These are phyloP conservation scores for Sugiyamaella neomexicana DNA, from an alignment of 1,139 yeast species.

Conservation along the genomic window DNA sequence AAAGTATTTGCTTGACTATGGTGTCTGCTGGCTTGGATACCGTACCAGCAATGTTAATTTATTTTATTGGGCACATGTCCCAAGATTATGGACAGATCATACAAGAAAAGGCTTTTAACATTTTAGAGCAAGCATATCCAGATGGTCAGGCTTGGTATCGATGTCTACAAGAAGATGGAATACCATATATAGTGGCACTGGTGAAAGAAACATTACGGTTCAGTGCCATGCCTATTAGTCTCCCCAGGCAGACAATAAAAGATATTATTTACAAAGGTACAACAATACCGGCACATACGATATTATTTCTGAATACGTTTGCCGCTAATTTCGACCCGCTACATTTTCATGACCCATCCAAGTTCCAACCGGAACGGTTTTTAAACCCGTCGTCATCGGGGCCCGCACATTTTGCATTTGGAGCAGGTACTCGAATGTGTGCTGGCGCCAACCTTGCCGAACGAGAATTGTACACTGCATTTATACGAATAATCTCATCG, in stretches of 20 bases:
- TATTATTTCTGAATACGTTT: slow-evolving; percentile 64
- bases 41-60: slow-evolving; percentile 62
- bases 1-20: slow-evolving; percentile 69
- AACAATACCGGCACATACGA: slow-evolving; percentile 56
- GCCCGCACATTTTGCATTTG: slow-evolving; percentile 59
- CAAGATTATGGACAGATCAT: slow-evolving; percentile 49
- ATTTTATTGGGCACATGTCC: slow-evolving; percentile 62
- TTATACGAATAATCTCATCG: slow-evolving; percentile 44
- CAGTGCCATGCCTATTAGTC: slow-evolving; percentile 64
- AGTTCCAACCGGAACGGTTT: slow-evolving; percentile 62
- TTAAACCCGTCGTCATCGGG: slow-evolving; percentile 41
- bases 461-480: slow-evolving; percentile 56
- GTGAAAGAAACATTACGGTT: slow-evolving; percentile 64
- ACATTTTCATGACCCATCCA: slow-evolving; percentile 49
- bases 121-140: slow-evolving; percentile 42
- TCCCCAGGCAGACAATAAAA: slow-evolving; percentile 62
- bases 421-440: slow-evolving; percentile 70
- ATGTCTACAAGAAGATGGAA: slow-evolving; percentile 42
- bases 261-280: slow-evolving; percentile 43
- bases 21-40: slow-evolving; percentile 81
- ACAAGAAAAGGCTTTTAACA: slow-evolving; percentile 47
- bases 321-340: slow-evolving; percentile 66
- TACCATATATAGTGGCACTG: slow-evolving; percentile 57
- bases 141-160: slow-evolving; percentile 50
- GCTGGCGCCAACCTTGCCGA: slow-evolving; percentile 64